A percentile compares a stretch with the other conserved stretches of the same genome.
phyloP scores from a whole-genome alignment of 306 rosid genomes.

The Dryas octopetala region DNA sequence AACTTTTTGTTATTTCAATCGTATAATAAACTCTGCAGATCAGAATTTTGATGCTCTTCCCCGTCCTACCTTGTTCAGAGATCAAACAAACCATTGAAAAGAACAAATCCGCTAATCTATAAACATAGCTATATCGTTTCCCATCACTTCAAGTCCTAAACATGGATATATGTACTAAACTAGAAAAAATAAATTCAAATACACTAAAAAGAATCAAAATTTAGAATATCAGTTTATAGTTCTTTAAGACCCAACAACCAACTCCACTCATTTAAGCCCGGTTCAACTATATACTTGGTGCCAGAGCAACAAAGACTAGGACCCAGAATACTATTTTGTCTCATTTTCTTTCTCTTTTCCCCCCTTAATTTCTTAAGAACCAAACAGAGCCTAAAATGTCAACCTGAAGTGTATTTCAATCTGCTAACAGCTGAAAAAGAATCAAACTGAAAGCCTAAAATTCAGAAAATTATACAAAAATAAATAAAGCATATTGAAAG shows the following conservation, averaged over 20 bases:
- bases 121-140: conserved; percentile 26
- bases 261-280: not conserved
- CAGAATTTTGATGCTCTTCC: conserved; percentile 9
- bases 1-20: not conserved
- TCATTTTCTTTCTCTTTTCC: not conserved
- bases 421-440: conserved; percentile 18
- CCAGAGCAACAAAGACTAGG: conserved; percentile 5
- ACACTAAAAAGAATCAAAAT: conserved; percentile 18
- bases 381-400: conserved; percentile 33
- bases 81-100: conserved; percentile 17
- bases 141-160: conserved; percentile 19
- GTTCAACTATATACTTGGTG: not conserved
- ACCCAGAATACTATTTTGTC: not conserved
- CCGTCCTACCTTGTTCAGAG: conserved; percentile 17
- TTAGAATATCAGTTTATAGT: not conserved
- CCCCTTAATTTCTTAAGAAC: conserved; percentile 22
- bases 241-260: conserved; percentile 4
- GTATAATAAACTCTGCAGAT: not conserved
- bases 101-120: not conserved
- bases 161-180: conserved; percentile 5
- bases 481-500: conserved; percentile 12
- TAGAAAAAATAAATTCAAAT: conserved; percentile 9
- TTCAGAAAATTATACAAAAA: conserved; percentile 11
- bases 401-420: conserved; percentile 42
- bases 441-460: conserved; percentile 21